Conservation (phyloP, 2,329 filamentous ascomycete genomes). For the Dactylellina parvicollis region DNA sequence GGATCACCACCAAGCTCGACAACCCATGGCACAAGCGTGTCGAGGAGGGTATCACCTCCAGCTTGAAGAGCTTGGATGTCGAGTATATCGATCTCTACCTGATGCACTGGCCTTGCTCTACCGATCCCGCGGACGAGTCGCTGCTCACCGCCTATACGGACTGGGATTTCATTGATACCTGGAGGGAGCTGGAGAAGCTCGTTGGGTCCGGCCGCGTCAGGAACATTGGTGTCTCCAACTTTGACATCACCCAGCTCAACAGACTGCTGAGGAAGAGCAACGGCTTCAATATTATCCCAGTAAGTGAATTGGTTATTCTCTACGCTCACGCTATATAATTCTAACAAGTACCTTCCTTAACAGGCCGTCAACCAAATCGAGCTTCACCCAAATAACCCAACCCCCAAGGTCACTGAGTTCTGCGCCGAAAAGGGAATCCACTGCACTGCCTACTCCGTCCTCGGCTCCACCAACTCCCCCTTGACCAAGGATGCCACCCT, state of each 20-base stretch:
- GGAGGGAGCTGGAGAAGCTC: conserved; percentile 76
- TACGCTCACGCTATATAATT: neutral
- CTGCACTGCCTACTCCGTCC: conserved; percentile 77
- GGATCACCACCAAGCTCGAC: conserved; percentile 82
- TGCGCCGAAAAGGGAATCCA: conserved; percentile 78
- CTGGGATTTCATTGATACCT: conserved; percentile 86
- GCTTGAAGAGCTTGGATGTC: conserved; percentile 57
- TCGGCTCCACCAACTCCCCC: conserved; percentile 73
- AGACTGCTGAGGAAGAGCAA: conserved; percentile 74
- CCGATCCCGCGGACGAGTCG: conserved; percentile 67
- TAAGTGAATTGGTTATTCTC: conserved; percentile 13
- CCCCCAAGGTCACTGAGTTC: conserved; percentile 80
- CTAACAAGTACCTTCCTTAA: conserved; percentile 62
- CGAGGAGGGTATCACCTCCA: conserved; percentile 68
- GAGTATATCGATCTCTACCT: conserved; percentile 62
- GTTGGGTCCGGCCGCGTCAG: conserved; percentile 74
- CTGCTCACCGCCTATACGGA: conserved; percentile 75
- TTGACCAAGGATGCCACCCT: conserved; percentile 74
- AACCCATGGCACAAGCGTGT: conserved; percentile 80
- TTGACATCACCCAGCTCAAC: conserved; percentile 81
- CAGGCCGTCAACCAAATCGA: conserved; percentile 82
- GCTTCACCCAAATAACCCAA: conserved; percentile 81
- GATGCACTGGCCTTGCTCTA: conserved; percentile 77
- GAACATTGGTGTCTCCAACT: conserved; percentile 89
- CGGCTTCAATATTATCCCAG: conserved; percentile 69